Conservation (phyloP, 1,284 basidiomycete species). For the Ustilago vetiveriae region DNA sequence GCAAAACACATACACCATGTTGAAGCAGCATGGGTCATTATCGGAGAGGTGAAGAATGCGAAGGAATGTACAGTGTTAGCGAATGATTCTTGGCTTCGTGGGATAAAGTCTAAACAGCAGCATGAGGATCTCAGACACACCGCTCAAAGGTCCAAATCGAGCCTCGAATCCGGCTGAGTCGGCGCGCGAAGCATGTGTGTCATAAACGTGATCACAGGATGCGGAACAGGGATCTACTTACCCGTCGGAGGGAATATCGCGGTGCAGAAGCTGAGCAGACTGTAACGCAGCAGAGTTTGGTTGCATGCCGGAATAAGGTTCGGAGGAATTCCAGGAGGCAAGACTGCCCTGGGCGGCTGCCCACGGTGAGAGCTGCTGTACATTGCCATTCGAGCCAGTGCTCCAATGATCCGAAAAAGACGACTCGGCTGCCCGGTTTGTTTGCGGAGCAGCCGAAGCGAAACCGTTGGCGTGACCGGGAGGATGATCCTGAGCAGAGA, state of each 20-base stretch:
- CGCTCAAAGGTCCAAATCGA: not conserved
- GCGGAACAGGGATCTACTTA: constrained; percentile 7
- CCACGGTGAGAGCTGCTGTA: constrained; percentile 10
- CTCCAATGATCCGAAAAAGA: not conserved
- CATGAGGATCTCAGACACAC: too few relatives aligned
- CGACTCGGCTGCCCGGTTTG: not conserved
- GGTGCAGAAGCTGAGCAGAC: not conserved
- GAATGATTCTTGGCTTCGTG: too few relatives aligned
- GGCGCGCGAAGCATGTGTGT: not conserved
- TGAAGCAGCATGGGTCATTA: too few relatives aligned
- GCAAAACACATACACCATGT: too few relatives aligned
- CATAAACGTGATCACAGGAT: not conserved
- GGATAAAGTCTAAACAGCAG: too few relatives aligned
- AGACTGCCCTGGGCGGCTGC: constrained; percentile 4
- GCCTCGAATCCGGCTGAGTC: not conserved
- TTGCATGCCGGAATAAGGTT: constrained; percentile 27
- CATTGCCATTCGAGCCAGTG: constrained; percentile 1
- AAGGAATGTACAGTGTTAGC: too few relatives aligned
- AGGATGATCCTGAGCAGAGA: constrained; percentile 8
- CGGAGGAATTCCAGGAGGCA: constrained; percentile 18
- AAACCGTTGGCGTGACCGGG: not conserved
- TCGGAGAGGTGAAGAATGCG: not conserved
- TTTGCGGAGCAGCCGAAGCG: not conserved
- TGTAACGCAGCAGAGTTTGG: not conserved
- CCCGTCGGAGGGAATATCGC: constrained; percentile 10